Evolutionary conservation across 805 yeast genomes (phyloP).

Genomic region (Blastobotrys attinorum): DNA sequence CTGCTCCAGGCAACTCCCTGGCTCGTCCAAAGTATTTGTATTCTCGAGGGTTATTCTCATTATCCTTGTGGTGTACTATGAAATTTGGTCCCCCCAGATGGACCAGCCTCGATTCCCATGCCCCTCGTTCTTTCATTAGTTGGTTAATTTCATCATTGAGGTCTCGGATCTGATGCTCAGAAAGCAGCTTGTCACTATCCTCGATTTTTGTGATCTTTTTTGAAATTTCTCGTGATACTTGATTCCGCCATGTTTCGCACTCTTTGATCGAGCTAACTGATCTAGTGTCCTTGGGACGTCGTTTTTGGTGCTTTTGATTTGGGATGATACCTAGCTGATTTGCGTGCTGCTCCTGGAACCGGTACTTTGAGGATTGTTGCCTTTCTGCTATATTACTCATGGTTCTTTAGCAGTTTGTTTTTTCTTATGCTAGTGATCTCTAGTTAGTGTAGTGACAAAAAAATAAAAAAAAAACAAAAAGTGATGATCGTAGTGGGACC

Average conservation of each 20-base stretch:
- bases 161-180: constrained; percentile 60
- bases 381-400: too few relatives aligned
- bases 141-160: constrained; percentile 67
- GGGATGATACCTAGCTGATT: constrained; percentile 43
- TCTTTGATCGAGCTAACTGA: constrained; percentile 48
- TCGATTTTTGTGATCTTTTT: constrained; percentile 53
- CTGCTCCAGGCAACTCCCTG: constrained; percentile 66
- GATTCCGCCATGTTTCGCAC: constrained; percentile 64
- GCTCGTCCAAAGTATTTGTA: constrained; percentile 81
- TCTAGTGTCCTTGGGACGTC: neutral
- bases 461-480: too few relatives aligned
- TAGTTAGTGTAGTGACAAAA: too few relatives aligned
- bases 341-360: constrained; percentile 46
- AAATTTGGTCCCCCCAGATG: constrained; percentile 71
- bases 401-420: too few relatives aligned
- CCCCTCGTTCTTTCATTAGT: constrained; percentile 54
- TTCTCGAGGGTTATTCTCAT: constrained; percentile 8
- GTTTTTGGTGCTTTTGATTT: neutral
- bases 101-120: constrained; percentile 73
- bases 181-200: constrained; percentile 48
- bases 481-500: too few relatives aligned
- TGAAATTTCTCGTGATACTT: constrained; percentile 57
- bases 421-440: too few relatives aligned
- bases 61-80: constrained; percentile 25
- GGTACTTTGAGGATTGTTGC: too few relatives aligned